Base-by-base conservation (phyloP, 805 yeast genomes). In the Scheffersomyces coipomensis region DNA sequence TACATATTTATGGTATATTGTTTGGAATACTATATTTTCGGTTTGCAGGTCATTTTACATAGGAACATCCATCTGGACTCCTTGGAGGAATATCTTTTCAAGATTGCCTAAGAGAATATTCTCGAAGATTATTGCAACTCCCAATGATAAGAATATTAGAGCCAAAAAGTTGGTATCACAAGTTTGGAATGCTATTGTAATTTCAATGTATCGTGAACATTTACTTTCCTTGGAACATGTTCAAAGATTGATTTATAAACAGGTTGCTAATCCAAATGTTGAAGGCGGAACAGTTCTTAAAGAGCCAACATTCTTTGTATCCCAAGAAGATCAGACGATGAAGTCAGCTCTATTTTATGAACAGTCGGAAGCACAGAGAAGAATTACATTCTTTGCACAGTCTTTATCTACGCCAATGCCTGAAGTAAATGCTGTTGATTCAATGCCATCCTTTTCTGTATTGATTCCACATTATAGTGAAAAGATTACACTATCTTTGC, bases 401-500 rank as follows among this genome's bases (percentile, higher is more conserved):
- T 87, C 96, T 0, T 66, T 88, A 31, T 82, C 95, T 0, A 86
- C 95, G 0, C 91, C 96, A 1, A 83, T 88, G 68, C 85, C 88
- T 0, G 88, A 82, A 33, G 82, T 88, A 0, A 62, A 74, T 10
- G 76, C 88, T 0, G 74, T 83, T 6, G 75, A 73, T 16, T 70
- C 79, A 32, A 85, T 86, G 88, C 95, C 95, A 1, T 68, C 86
- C 0, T 88, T 88, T 51, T 79, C 93, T 1, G 98, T 93, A 17
- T 74, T 91, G 66, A 85, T 91, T 51, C 98, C 99, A 57, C 99
- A 91, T 66, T 91, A 91, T 68, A 76, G 93, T 49, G 99, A 91
- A 72, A 91, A 89, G 80, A 91, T 91, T 46, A 74, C 90, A 53
- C 71, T 91, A 36, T 88, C 97, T n/a, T 73, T 93, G 56, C 85